Base-by-base conservation (phyloP, 495 filamentous ascomycete species). In the Venustampulla echinocandica region DNA sequence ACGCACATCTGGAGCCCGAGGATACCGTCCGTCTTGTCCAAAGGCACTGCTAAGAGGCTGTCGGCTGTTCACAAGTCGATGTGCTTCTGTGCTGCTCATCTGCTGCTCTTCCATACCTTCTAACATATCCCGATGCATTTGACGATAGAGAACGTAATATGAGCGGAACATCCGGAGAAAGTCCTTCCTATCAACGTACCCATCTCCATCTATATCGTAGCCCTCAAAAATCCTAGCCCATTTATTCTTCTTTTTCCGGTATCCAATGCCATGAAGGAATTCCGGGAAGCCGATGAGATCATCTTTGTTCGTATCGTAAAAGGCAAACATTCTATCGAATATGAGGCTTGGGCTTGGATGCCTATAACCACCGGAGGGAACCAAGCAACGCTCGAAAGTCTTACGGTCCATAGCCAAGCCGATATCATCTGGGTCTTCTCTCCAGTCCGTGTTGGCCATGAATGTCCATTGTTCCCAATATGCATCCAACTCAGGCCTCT, bases 381-480 rank as follows among this genome's bases (percentile, higher is more conserved):
- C 76, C 46, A 98, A 82, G 52, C 87, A 92, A 45, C 84, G 81
- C 57, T 94, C 84, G 64, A 98, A 97, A 0, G 86, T 92, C 57
- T 81, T 81, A 23, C 86, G 79, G 50, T 94, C 87, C 66, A 99
- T 95, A 9, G 89, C 92, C 55, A 88, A 74, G 45, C 74, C 65
- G 24, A 94, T 72, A 21, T 78, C 69, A 57, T 84, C 77, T 0
- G 88, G 87, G 57, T 96, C 90, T 15, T 82, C 74, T n/a, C 76
- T 63, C 82, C 85, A 95, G 58, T 90, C 82, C 10, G 80, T 80
- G 50, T 82, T 87, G 9, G 92, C 92, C 55, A 95, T 76, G 50
- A 87, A 95, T 7, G 83, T 85, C 75, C 93, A 97, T 56, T 96
- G 93, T 55, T 96, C 90, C 82, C 87, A 97, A 21, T 92, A 76